Conservation (phyloP, 148 eudicot species). For the Polygonum aviculare region DNA sequence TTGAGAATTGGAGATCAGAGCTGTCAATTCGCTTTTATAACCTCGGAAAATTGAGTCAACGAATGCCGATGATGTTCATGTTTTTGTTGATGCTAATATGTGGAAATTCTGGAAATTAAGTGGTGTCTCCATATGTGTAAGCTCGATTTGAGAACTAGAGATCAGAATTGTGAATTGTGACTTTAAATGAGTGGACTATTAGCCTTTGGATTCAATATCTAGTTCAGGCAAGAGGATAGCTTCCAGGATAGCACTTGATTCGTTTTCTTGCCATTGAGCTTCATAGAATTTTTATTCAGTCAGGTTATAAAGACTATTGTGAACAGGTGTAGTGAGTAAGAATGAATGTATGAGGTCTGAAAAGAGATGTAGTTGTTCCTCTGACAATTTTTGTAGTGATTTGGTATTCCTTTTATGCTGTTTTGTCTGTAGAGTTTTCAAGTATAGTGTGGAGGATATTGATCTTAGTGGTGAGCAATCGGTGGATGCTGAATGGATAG, state of each 20-base stretch:
- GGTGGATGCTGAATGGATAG: constrained; percentile 94
- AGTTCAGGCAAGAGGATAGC: background rate
- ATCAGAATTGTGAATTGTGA: too few relatives aligned
- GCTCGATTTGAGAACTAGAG: too few relatives aligned
- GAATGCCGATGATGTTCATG: too few relatives aligned
- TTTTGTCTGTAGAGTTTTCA: constrained; percentile 47
- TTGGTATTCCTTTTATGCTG: background rate
- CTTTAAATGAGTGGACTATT: too few relatives aligned
- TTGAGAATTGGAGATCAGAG: too few relatives aligned
- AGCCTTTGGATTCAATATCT: background rate
- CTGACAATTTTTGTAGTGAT: background rate
- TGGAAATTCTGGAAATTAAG: too few relatives aligned
- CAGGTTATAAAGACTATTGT: background rate
- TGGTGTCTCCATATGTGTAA: too few relatives aligned
- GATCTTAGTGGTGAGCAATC: constrained; percentile 65
- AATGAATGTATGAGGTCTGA: background rate
- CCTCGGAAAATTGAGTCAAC: too few relatives aligned
- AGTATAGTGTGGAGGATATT: constrained; percentile 52
- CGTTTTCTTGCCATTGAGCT: background rate
- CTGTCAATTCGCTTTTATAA: too few relatives aligned
- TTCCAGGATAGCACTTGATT: background rate
- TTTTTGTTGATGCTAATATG: too few relatives aligned
- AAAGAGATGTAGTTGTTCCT: background rate
- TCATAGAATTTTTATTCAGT: background rate
- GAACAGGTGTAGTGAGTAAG: background rate